Base-by-base conservation (phyloP, 257 asterid species). In the Salvia rosmarinus region DNA sequence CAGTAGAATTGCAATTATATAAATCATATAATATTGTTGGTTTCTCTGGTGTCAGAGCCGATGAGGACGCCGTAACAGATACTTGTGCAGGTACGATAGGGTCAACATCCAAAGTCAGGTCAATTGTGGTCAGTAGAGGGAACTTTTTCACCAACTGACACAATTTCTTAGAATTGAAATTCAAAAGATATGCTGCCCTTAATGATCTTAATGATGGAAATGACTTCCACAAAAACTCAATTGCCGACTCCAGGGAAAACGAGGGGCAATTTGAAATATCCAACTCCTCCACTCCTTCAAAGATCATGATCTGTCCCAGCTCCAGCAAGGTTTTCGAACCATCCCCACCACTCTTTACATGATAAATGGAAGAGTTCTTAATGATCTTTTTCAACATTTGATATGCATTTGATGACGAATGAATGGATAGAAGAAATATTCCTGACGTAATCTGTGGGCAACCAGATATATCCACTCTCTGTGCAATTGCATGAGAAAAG, bases 221-320 rank as follows among this genome's bases (percentile, higher is more conserved):
- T 61, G 85, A 84, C 86, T 87, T 84, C 84, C 82, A 44, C 39
- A 90, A 78, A 76, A 73, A 88, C 64, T 84, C 89, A 68, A 84
- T 70, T 70, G 86, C 86, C 21, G 68, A 74, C 63, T 86, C 92
- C 77, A 92, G 86, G 65, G 85, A 78, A 69, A 88, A 75, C 64
- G 79, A 79, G 25, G 96, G 93, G 73, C 90, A 92, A 68, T 85
- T 90, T 49, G 98, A 92, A 71, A 92, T 82, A 80, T 88, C 95
- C 83, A 88, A 86, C 79, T 87, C 97, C 51, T 85, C 82, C 49
- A 92, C 91, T 55, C 84, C 87, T 81, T 80, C 87, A 83, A 86
- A 90, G 71, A 82, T 70, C 81, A 80, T 81, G 51, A 77, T 67
- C 68, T 82, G 84, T 39, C 25, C 77, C 61, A 76, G 63, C 47